Conservation (phyloP, 1,284 basidiomycete species). For the Apiotrichum porosum region DNA sequence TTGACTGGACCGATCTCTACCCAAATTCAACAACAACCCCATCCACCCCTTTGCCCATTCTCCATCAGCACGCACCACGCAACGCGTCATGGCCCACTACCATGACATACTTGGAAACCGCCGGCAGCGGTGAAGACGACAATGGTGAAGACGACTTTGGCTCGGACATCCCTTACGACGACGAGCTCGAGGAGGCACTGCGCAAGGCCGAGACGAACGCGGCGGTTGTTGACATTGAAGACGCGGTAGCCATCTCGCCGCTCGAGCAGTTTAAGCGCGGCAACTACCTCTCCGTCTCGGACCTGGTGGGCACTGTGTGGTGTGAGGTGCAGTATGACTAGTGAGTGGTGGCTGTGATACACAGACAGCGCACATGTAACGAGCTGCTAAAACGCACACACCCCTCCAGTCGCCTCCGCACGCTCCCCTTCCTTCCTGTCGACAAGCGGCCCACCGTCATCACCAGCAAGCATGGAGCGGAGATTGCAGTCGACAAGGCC, state of each 20-base stretch:
- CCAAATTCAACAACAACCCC: no score
- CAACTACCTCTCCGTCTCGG: conserved; percentile 50
- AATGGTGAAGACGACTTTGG: conserved; percentile 22
- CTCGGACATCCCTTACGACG: conserved; percentile 26
- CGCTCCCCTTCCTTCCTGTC: conserved; percentile 55
- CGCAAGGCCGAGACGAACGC: conserved; percentile 16
- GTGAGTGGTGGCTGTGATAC: no score
- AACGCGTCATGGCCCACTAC: no score
- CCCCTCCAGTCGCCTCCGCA: conserved; percentile 44
- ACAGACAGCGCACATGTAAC: no score
- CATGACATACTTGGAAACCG: no score
- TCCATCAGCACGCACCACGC: no score
- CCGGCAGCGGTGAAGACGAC: background rate
- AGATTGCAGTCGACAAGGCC: conserved; percentile 58
- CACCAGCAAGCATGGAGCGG: conserved; percentile 59
- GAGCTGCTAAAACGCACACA: no score
- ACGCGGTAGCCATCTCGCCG: conserved; percentile 20
- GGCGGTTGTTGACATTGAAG: conserved; percentile 22
- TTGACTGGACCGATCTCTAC: no score
- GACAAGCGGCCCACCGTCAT: conserved; percentile 60
- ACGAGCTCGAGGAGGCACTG: conserved; percentile 26
- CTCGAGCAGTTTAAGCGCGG: conserved; percentile 36
- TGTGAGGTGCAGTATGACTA: conserved; percentile 50
- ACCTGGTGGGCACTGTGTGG: conserved; percentile 55
- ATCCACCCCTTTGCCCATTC: no score